Percentiles rank a stretch among this genome's conserved stretches.
Conservation (phyloP, 345 rosid genomes). For the Eucalyptus dawsonii region DNA sequence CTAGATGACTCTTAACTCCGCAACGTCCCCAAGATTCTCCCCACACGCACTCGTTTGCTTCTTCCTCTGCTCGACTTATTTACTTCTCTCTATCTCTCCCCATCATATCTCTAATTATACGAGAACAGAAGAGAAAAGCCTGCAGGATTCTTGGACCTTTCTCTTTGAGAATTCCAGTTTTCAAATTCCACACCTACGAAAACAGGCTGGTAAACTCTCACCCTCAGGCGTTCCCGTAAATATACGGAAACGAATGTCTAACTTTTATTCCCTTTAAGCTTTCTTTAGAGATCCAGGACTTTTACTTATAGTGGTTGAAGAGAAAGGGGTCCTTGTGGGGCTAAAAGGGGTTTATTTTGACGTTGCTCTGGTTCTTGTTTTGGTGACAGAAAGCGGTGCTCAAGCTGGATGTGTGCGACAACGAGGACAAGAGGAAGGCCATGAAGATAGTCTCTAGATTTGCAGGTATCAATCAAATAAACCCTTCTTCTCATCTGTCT, state of each 20-base stretch:
- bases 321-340: background rate
- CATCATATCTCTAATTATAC: background rate
- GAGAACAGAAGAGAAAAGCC: background rate
- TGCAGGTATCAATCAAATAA: conserved; percentile 11
- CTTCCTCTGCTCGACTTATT: background rate
- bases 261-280: background rate
- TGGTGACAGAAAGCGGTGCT: conserved; percentile 35
- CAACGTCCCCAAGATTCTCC: background rate
- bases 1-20: background rate
- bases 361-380: background rate
- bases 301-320: background rate
- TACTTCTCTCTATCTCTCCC: background rate
- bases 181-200: background rate
- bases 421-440: background rate
- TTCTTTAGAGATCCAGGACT: background rate
- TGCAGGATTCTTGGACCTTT: background rate
- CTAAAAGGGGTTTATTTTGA: background rate
- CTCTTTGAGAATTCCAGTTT: background rate
- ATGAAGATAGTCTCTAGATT: conserved; percentile 7
- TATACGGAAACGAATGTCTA: too few species aligned
- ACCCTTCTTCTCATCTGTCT: background rate
- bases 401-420: background rate
- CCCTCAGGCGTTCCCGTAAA: background rate
- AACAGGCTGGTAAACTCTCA: background rate
- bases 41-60: background rate